Conservation (phyloP, 306 rosid genomes). For the Amphicarpaea edgeworthii region DNA sequence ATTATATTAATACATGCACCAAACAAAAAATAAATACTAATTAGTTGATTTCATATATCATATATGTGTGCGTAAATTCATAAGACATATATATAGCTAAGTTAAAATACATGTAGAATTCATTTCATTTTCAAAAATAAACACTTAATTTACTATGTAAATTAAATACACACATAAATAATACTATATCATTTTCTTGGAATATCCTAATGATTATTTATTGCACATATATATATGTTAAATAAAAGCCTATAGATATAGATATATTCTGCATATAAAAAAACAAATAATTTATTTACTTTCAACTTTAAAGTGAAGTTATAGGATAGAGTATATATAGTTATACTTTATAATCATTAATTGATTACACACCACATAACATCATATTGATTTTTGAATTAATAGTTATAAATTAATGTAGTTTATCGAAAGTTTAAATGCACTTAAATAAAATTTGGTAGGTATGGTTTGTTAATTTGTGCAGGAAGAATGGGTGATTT, state of each 20-base stretch:
- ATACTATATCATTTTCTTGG: not conserved
- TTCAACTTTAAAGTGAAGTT: not conserved
- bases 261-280: too few relatives aligned
- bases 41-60: too few relatives aligned
- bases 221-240: too few relatives aligned
- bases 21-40: not conserved
- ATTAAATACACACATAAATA: not conserved
- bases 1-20: not conserved
- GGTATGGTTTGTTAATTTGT: not conserved
- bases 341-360: not conserved
- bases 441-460: too few relatives aligned
- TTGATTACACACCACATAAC: too few relatives aligned
- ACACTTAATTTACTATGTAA: not conserved
- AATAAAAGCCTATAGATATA: too few relatives aligned
- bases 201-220: not conserved
- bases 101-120: not conserved
- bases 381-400: too few relatives aligned
- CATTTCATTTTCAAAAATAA: not conserved
- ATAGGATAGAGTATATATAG: too few relatives aligned
- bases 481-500: constrained; percentile 90
- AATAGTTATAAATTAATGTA: not conserved
- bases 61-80: not conserved
- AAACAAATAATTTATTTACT: too few relatives aligned
- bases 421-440: too few relatives aligned
- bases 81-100: not conserved